Base-by-base conservation (phyloP, 495 filamentous ascomycete species). In the Aspergillus carlsbadensis region DNA sequence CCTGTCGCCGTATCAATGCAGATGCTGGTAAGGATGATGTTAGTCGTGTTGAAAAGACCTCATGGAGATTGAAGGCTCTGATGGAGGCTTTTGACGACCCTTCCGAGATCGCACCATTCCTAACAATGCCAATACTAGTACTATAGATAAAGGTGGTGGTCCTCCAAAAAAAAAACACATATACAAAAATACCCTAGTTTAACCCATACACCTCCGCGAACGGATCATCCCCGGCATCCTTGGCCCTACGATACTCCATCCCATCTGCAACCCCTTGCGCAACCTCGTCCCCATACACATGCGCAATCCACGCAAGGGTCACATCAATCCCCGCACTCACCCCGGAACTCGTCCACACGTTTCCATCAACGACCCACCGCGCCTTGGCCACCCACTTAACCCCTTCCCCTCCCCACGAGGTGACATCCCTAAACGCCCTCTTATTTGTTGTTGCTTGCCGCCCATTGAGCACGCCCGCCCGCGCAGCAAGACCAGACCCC, bases 261-360 rank as follows among this genome's bases (percentile, higher is more conserved):
- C n/a, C 0, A 26, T 39, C 49, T 5, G 55, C 47, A 37, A 57
- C 18, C 10, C 10, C 26, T 14, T 18, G 42, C 7, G 54, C 45
- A 44, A 14, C 15, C 10, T 51, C 46, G 26, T 57, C 29, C 2
- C 46, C 54, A 40, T 50, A 57, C 7, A 49, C 26, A 24, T 33
- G 8, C 26, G 14, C 39, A 6, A 57, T 36, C 26, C 39, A 57
- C 6, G 55, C 55, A 7, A 72, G 44, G 6, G 59, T 80, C 44
- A 80, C 74, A 73, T 90, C 87, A 7, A 87, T 83, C 0, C 86
- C 86, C n/a, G 81, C 80, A 33, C 75, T 78, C 0, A 87, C 67
- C 3, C 84, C 85, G 1, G 83, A 80, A 1, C 76, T 77, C 10
- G 83, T 87, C 86, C 86, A 90, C 1, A 87, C 61, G 56, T 86